Evolutionary conservation across 176 grass and related monocot species (phyloP).

Genomic region (Pontederia crassipes): DNA sequence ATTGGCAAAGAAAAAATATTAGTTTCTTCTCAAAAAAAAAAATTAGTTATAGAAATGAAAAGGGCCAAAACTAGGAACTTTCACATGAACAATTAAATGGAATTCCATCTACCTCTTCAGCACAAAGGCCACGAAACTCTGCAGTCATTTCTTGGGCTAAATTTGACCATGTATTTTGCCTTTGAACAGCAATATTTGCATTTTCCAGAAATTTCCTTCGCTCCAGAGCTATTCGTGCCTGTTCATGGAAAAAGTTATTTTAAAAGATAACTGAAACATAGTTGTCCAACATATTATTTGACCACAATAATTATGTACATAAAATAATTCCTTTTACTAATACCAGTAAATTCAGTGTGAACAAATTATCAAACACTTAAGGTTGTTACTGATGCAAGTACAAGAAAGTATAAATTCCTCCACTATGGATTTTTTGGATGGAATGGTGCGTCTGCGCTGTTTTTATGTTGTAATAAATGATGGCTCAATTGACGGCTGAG

Average conservation of each 20-base stretch:
- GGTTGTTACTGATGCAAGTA: too few relatives aligned
- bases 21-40: background rate
- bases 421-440: too few relatives aligned
- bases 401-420: too few relatives aligned
- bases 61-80: constrained; percentile 10
- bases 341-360: too few relatives aligned
- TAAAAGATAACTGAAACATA: background rate
- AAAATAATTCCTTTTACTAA: too few relatives aligned
- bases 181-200: constrained; percentile 82
- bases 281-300: too few relatives aligned
- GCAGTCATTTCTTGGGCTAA: constrained; percentile 99
- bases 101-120: constrained; percentile 74
- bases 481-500: too few relatives aligned
- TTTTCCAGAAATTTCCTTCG: constrained; percentile 95
- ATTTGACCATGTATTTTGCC: constrained; percentile 87
- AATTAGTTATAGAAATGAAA: background rate
- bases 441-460: too few relatives aligned
- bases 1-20: constrained; percentile 17
- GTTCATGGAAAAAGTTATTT: constrained; percentile 17
- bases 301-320: too few relatives aligned
- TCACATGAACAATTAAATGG: background rate
- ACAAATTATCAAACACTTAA: too few relatives aligned
- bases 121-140: constrained; percentile 97
- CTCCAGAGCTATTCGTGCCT: constrained; percentile 98
- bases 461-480: too few relatives aligned